Evolutionary conservation across 106 monocot species (phyloP).

Genomic region (Dendrobium huoshanense): DNA sequence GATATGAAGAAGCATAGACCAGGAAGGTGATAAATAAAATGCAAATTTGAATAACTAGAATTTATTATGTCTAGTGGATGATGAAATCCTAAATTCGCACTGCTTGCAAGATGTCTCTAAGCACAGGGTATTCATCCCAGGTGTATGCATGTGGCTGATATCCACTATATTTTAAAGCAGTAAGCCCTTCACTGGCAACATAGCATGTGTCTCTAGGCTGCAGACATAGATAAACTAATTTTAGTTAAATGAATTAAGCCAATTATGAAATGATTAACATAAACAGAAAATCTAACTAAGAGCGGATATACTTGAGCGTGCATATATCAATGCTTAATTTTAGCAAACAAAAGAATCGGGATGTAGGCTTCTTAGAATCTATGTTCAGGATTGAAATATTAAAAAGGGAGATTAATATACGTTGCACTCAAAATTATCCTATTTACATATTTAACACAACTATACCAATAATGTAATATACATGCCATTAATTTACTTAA

Average conservation of each 20-base stretch:
- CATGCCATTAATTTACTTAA: no score
- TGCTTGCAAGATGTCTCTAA: slow-evolving; percentile 64
- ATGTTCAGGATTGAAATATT: background rate
- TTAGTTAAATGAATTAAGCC: background rate
- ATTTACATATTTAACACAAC: no score
- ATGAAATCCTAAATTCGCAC: slow-evolving; percentile 28
- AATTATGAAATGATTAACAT: background rate
- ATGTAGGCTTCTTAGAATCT: background rate
- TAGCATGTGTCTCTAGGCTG: slow-evolving; percentile 97
- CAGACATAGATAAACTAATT: slow-evolving; percentile 13
- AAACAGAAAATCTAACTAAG: background rate
- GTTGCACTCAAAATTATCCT: no score
- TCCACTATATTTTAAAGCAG: slow-evolving; percentile 78
- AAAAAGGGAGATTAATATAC: no score
- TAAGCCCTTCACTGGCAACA: slow-evolving; percentile 70
- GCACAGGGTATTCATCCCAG: slow-evolving; percentile 85
- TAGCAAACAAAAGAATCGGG: background rate
- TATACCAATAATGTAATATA: no score
- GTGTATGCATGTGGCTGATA: slow-evolving; percentile 80
- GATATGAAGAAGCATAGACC: background rate
- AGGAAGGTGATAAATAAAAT: no score
- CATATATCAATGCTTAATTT: background rate
- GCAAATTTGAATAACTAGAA: no score
- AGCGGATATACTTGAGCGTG: background rate
- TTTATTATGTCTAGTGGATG: no score